These are phyloP conservation scores for Puccinia brachypodii DNA, from an alignment of 1,284 basidiomycete species.

Conservation along the genomic window DNA sequence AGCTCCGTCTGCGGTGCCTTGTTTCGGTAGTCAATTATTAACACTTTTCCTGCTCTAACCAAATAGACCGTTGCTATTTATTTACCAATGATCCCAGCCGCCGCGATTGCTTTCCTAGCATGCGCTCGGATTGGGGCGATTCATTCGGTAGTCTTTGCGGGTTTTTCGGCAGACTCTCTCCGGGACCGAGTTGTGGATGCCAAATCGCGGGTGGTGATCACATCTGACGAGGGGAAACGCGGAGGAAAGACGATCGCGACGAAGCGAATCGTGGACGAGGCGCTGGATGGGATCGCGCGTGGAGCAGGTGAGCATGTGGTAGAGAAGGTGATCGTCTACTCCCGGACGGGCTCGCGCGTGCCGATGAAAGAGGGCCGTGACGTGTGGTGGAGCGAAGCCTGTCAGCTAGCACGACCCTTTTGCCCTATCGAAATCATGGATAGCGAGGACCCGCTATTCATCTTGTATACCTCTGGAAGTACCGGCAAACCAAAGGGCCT, in stretches of 20 bases:
- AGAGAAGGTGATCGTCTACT: slow-evolving; percentile 78
- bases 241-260: slow-evolving; percentile 95
- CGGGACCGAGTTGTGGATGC: slow-evolving; percentile 92
- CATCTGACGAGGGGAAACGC: slow-evolving; percentile 89
- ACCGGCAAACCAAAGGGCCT: slow-evolving; percentile 98
- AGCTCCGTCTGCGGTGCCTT: not conserved
- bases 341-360: slow-evolving; percentile 80
- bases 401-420: slow-evolving; percentile 78
- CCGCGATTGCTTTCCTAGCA: slow-evolving; percentile 91
- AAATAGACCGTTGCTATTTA: slow-evolving; percentile 74
- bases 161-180: slow-evolving; percentile 94
- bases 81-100: slow-evolving; percentile 61
- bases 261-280: slow-evolving; percentile 87
- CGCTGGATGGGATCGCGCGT: slow-evolving; percentile 70
- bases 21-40: not conserved
- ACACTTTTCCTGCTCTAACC: not conserved
- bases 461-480: slow-evolving; percentile 80
- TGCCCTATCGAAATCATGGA: slow-evolving; percentile 84
- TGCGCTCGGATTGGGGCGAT: slow-evolving; percentile 96
- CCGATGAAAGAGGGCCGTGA: slow-evolving; percentile 83
- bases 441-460: slow-evolving; percentile 93
- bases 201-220: slow-evolving; percentile 84
- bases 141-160: slow-evolving; percentile 98
- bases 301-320: slow-evolving; percentile 64
- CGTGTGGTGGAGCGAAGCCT: slow-evolving; percentile 95